phyloP scores from a whole-genome alignment of 352 stramenopile species.

The Phytopythium aichiense region DNA sequence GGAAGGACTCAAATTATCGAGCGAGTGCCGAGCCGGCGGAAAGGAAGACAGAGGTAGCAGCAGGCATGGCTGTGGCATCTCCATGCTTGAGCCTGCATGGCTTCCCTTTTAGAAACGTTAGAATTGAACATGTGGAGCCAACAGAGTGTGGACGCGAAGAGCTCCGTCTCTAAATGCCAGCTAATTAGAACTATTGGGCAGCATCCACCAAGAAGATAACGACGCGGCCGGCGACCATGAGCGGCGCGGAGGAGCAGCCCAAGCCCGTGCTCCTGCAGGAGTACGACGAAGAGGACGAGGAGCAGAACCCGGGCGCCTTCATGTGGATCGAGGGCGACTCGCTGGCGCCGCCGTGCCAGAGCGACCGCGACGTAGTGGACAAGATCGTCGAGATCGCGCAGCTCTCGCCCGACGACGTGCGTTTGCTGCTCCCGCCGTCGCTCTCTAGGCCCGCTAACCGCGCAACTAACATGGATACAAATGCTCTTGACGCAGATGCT shows the following conservation, averaged over 20 bases:
- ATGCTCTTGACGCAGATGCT: constrained; percentile 20
- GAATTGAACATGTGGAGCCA: no score
- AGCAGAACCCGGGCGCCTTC: constrained; percentile 37
- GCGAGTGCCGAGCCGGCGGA: neutral
- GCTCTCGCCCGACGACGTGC: constrained; percentile 36
- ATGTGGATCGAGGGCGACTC: constrained; percentile 71
- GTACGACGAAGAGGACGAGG: constrained; percentile 25
- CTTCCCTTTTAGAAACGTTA: neutral
- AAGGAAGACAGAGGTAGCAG: neutral
- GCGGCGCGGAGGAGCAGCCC: constrained; percentile 9
- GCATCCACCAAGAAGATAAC: neutral
- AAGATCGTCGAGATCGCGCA: constrained; percentile 49
- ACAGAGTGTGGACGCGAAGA: neutral
- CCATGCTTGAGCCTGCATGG: neutral
- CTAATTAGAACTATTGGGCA: neutral
- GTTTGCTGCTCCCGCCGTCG: constrained; percentile 5
- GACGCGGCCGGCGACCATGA: neutral
- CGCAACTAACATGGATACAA: neutral
- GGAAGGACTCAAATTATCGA: neutral
- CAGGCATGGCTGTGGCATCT: neutral
- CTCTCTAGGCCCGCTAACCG: neutral
- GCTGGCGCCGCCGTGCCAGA: constrained; percentile 54
- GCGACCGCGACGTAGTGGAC: constrained; percentile 48
- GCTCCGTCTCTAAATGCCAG: neutral
- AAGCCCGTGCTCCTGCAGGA: constrained; percentile 20